Percentiles rank a stretch among this genome's conserved stretches.
phyloP scores from a whole-genome alignment of 2,329 filamentous ascomycete species.

The Fusarium mangiferae region DNA sequence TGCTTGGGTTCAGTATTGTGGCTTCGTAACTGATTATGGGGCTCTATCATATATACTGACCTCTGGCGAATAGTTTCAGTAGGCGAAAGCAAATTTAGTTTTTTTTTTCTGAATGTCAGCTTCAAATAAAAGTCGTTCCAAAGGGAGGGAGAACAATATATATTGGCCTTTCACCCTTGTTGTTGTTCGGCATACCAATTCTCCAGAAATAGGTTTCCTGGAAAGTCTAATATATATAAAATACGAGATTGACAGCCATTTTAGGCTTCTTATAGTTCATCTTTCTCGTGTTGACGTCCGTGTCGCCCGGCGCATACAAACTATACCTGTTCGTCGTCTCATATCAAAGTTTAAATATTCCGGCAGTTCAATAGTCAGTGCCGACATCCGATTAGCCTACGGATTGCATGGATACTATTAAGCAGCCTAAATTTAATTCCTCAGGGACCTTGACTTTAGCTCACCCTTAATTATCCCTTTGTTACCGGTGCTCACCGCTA shows the following conservation, averaged over 20 bases:
- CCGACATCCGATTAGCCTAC: not conserved
- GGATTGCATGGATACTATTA: not conserved
- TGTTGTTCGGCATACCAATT: too few species aligned
- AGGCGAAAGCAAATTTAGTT: not conserved
- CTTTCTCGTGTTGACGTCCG: not conserved
- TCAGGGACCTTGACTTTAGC: not conserved
- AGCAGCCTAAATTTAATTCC: not conserved
- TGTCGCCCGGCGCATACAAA: not conserved
- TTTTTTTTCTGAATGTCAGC: not conserved
- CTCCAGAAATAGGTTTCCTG: not conserved
- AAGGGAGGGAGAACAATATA: fast-evolving
- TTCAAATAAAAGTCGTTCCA: fast-evolving
- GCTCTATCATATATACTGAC: not conserved
- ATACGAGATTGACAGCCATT: not conserved
- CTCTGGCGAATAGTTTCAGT: fast-evolving
- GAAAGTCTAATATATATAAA: not conserved
- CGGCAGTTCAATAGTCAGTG: not conserved
- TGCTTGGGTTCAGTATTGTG: not conserved
- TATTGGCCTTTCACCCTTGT: not conserved
- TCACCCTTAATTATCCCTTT: not conserved
- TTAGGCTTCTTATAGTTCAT: not conserved
- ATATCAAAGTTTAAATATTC: not conserved
- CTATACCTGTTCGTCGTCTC: not conserved
- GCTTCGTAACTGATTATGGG: too few species aligned
- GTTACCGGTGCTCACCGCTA: not conserved